Conservation (phyloP, 2,329 filamentous ascomycete species). For the Pseudocercospora crystallina region DNA sequence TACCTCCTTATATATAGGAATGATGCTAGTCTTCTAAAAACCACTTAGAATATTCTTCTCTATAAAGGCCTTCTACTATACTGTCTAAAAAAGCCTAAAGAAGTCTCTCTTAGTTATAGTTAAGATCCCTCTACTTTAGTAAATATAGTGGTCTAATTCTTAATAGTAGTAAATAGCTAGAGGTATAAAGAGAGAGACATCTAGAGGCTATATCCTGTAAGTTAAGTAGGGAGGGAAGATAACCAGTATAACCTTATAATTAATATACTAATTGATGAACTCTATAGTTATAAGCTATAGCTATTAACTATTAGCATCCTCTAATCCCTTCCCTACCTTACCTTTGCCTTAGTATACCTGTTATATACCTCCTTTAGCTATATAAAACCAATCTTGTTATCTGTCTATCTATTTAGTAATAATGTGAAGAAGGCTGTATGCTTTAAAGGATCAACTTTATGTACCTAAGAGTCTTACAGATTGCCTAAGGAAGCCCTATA, state of each 20-base stretch:
- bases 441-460: background rate
- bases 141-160: too few relatives aligned
- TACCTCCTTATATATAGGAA: too few relatives aligned
- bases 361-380: slow-evolving; percentile 6
- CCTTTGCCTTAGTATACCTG: slow-evolving; percentile 3
- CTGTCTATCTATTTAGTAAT: slow-evolving; percentile 3
- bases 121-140: too few relatives aligned
- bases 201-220: slow-evolving; percentile 4
- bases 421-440: background rate
- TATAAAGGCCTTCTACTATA: too few relatives aligned
- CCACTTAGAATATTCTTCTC: too few relatives aligned
- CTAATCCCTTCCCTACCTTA: background rate
- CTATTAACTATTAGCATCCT: slow-evolving; percentile 8
- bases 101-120: too few relatives aligned
- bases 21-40: too few relatives aligned
- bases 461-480: slow-evolving; percentile 5
- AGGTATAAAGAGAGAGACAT: slow-evolving; percentile 1
- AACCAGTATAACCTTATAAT: slow-evolving; percentile 1
- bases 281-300: slow-evolving; percentile 8
- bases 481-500: slow-evolving; percentile 3
- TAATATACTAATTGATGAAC: slow-evolving; percentile 2
- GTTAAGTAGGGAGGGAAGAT: slow-evolving; percentile 3
- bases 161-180: slow-evolving; percentile 2
- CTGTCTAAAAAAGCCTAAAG: too few relatives aligned
- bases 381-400: slow-evolving; percentile 2